phyloP scores from a whole-genome alignment of 2,329 filamentous ascomycete species.

The Diaporthe longicolla region DNA sequence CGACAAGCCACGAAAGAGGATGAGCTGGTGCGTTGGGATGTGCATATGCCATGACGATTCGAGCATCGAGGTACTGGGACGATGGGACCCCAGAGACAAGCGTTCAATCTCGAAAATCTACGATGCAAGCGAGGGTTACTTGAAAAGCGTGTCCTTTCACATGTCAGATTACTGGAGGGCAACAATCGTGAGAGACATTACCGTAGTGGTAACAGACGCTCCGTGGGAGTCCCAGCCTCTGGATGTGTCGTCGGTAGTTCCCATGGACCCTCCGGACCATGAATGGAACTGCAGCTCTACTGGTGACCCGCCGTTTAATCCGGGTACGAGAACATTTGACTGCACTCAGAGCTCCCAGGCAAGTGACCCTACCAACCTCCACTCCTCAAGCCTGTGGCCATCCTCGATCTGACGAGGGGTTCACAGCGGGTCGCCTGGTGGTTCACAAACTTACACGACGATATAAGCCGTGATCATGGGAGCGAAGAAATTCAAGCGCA shows the following conservation, averaged over 20 bases:
- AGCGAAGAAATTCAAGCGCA: neutral
- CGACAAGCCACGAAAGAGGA: too few species aligned
- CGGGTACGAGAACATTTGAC: neutral
- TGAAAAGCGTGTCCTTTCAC: neutral
- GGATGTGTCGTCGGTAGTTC: neutral
- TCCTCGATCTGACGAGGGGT: neutral
- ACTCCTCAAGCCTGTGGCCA: neutral
- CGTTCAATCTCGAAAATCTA: neutral
- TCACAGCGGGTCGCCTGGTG: neutral
- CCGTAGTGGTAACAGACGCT: neutral
- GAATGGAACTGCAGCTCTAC: neutral
- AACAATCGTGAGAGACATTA: neutral
- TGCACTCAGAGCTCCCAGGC: neutral
- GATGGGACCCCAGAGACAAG: neutral
- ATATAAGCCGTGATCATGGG: neutral
- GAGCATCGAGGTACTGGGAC: neutral
- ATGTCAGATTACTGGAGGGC: neutral
- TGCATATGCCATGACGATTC: neutral
- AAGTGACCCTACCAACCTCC: neutral
- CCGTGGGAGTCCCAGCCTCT: neutral
- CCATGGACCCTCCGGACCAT: neutral
- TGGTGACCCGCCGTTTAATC: neutral
- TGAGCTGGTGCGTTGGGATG: neutral
- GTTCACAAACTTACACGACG: neutral
- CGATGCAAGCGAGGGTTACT: neutral